phyloP scores from a whole-genome alignment of 2,329 filamentous ascomycete genomes.

The Rachicladosporium sp. region DNA sequence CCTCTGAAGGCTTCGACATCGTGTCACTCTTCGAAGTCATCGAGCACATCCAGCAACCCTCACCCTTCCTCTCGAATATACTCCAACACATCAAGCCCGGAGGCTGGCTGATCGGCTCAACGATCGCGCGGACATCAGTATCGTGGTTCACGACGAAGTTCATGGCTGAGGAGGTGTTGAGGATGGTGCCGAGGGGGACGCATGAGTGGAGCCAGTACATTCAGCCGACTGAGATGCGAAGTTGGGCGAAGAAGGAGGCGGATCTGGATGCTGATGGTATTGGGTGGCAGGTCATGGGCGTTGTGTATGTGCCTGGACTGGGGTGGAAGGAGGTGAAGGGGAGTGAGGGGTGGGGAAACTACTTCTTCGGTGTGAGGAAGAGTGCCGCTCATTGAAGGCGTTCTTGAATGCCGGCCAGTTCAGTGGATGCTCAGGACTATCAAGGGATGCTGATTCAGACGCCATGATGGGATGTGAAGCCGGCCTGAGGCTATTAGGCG shows the following conservation, averaged over 20 bases:
- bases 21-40: constrained; percentile 89
- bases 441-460: too few species aligned
- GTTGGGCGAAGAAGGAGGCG: constrained; percentile 31
- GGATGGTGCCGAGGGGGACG: constrained; percentile 82
- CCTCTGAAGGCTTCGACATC: constrained; percentile 53
- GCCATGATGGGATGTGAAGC: too few species aligned
- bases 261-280: constrained; percentile 48
- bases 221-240: constrained; percentile 63
- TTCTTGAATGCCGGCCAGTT: too few species aligned
- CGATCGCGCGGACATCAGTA: constrained; percentile 78
- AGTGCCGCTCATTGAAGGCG: constrained; percentile 6
- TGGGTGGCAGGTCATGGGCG: constrained; percentile 63
- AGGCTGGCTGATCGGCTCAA: constrained; percentile 85
- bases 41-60: constrained; percentile 74
- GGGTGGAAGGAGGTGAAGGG: constrained; percentile 78
- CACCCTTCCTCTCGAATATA: constrained; percentile 59
- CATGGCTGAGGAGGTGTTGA: constrained; percentile 73
- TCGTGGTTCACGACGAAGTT: constrained; percentile 90
- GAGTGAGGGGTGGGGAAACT: constrained; percentile 82
- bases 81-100: constrained; percentile 72
- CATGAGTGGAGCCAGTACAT: constrained; percentile 97
- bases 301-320: constrained; percentile 78
- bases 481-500: too few species aligned
- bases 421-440: too few species aligned
- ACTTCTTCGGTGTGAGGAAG: constrained; percentile 79